Conservation (phyloP, 257 asterid species). For the Forsythia viridissima region DNA sequence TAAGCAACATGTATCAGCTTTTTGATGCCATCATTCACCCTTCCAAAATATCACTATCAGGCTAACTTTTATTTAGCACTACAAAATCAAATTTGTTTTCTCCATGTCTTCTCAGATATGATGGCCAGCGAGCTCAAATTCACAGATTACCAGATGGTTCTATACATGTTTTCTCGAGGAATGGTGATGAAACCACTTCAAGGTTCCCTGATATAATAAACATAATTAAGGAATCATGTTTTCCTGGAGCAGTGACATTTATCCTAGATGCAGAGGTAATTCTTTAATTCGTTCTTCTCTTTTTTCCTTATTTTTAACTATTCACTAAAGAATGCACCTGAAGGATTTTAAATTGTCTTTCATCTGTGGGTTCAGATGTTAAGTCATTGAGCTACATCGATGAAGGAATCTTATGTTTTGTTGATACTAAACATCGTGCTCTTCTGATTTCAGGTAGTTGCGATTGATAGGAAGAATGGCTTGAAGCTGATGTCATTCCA, state of each 20-base stretch:
- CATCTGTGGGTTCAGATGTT: constrained; percentile 20
- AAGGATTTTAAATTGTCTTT: constrained; percentile 12
- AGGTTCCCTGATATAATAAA: constrained; percentile 78
- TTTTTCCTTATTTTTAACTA: constrained; percentile 6
- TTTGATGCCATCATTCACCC: neutral
- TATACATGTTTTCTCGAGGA: constrained; percentile 73
- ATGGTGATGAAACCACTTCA: constrained; percentile 85
- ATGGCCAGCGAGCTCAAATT: constrained; percentile 95
- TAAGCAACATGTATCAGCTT: neutral
- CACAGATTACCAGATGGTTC: constrained; percentile 77
- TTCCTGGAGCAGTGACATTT: constrained; percentile 49
- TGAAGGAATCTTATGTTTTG: constrained; percentile 17
- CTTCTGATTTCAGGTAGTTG: constrained; percentile 68
- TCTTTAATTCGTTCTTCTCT: constrained; percentile 18
- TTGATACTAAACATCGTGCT: constrained; percentile 8
- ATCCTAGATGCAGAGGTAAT: constrained; percentile 87
- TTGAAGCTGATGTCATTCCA: constrained; percentile 87
- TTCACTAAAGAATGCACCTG: neutral
- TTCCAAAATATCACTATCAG: constrained; percentile 5
- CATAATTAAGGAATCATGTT: constrained; percentile 57
- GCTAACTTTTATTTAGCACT: constrained; percentile 5
- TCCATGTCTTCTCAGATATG: constrained; percentile 61
- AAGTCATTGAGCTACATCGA: constrained; percentile 19
- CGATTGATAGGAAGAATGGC: constrained; percentile 69
- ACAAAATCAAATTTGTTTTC: constrained; percentile 13